Evolutionary conservation across 441 rosid genomes (phyloP).

Genomic region (Cnidoscolus chayamansa): DNA sequence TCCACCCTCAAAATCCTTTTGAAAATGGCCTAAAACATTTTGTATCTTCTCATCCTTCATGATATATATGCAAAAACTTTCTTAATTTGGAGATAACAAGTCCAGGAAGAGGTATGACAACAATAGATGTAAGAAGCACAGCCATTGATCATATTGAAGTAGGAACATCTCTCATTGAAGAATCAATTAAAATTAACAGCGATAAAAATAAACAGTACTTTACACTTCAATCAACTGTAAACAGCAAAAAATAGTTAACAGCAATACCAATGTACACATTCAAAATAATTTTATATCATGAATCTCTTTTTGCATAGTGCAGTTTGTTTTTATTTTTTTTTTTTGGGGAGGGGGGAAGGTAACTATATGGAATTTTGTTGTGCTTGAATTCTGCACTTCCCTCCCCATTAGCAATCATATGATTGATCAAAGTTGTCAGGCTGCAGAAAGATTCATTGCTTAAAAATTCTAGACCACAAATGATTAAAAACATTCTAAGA

Average conservation of each 20-base stretch:
- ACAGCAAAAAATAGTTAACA: not conserved
- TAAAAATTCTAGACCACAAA: not conserved
- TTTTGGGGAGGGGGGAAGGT: too few relatives aligned
- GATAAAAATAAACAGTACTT: not conserved
- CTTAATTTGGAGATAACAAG: not conserved
- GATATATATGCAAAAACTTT: not conserved
- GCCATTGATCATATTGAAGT: not conserved
- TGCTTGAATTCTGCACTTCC: not conserved
- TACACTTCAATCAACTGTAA: not conserved
- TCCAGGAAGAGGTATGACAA: not conserved
- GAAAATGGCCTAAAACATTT: constrained; percentile 64
- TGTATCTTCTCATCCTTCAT: constrained; percentile 61
- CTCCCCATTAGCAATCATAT: not conserved
- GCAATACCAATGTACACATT: not conserved
- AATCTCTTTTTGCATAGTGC: not conserved
- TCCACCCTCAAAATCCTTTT: constrained; percentile 53
- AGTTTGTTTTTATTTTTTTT: not conserved
- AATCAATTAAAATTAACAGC: not conserved
- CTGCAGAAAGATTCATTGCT: not conserved
- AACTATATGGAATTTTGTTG: not conserved
- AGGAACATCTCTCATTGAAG: not conserved
- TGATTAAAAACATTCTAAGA: not conserved
- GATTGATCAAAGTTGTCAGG: not conserved
- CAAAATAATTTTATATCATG: not conserved
- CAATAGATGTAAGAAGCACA: not conserved